Evolutionary conservation across 1,284 basidiomycete genomes (phyloP).

Genomic region (Puccinia brachypodii): DNA sequence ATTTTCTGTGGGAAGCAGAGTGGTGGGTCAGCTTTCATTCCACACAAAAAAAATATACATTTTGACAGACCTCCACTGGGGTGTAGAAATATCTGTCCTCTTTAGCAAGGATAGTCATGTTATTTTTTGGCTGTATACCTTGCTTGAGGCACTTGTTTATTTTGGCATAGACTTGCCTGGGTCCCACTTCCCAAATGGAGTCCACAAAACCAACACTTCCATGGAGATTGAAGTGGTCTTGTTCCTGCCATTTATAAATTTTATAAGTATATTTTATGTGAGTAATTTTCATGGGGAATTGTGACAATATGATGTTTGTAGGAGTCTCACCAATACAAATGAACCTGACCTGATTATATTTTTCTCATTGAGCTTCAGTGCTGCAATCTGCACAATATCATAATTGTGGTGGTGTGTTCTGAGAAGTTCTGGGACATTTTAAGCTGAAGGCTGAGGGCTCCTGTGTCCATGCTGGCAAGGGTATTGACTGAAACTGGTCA

Average conservation of each 20-base stretch:
- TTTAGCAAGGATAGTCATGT: background rate
- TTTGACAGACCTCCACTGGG: background rate
- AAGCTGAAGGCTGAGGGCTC: background rate
- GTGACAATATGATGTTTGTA: too few relatives aligned
- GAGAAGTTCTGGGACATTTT: background rate
- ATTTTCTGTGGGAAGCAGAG: background rate
- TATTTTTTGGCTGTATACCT: background rate
- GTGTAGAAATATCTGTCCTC: background rate
- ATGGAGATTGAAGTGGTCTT: background rate
- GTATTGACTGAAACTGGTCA: background rate
- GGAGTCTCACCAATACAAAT: background rate
- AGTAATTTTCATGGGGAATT: background rate
- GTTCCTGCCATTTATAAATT: background rate
- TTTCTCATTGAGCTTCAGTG: background rate
- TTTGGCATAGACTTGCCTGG: background rate
- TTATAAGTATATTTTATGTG: background rate
- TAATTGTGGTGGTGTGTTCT: background rate
- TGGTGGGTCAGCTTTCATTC: background rate
- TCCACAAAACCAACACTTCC: background rate
- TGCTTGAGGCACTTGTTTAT: background rate
- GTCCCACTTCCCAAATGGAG: background rate
- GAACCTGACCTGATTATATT: background rate
- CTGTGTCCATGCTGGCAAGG: background rate
- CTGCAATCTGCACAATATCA: background rate
- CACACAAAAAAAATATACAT: background rate